Base-by-base conservation (phyloP, 441 rosid genomes). In the Metrosideros polymorpha region DNA sequence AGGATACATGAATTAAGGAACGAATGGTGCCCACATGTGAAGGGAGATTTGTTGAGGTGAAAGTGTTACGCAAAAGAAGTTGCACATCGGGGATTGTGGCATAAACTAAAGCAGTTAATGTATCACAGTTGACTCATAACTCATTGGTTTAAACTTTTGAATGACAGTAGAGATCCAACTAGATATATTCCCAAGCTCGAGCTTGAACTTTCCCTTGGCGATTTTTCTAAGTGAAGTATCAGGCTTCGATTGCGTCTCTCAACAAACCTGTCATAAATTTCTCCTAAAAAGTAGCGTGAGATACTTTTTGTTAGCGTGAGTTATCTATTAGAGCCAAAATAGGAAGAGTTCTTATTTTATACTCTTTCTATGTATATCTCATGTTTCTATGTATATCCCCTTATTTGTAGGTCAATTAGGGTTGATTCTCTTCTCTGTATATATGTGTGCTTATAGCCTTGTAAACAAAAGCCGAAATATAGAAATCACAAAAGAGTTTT, bases 111-210 rank as follows among this genome's bases (percentile, higher is more conserved):
- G 29, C 1, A 24, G 4, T 55, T 55, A 55, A 9, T 24, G 4
- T 55, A 1, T 0, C 4, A 53, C 27, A 19, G 3, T 52, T 17
- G 14, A 6, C 8, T 0, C 2, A 59, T 59, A 3, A 14, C 3
- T 15, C 39, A 7, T 7, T 3, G 1, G 2, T 3, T 30, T 32
- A 61, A 61, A 30, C 3, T 61, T 61, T 59, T 59, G 9, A 61
- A 9, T 29, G 10, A 3, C 0, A 2, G 0, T 59, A 4, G 2
- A 7, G 35, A 59, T 59, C 0, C 29, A 25, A 55, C 3, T 55
- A 30, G 12, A 57, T 57, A 57, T n/a, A n/a, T 57, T n/a, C 0
- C 6, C 2, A 3, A 2, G 17, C 1, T 59, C 9, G 1, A 2
- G 15, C 1, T 61, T 7, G 5, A 29, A 61, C 1, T 7, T 61